Conservation (phyloP, 139 green algal genomes). For the Axilococcus clingmanii region DNA sequence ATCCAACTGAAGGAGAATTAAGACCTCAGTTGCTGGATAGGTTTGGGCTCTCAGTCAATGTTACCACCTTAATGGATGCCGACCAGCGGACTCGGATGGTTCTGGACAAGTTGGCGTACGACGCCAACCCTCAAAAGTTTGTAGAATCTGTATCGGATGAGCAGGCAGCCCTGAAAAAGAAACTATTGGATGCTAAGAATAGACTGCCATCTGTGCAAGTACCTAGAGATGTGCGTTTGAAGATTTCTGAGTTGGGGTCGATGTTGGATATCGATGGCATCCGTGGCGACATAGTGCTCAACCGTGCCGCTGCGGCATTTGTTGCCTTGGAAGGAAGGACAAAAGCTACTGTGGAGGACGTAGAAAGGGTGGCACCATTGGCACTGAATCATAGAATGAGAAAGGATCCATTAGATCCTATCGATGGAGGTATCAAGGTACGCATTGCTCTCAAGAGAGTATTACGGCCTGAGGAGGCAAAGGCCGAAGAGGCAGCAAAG, state of each 20-base stretch:
- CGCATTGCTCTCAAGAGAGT: conserved; percentile 22
- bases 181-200: conserved; percentile 49
- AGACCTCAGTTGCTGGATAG: conserved; percentile 92
- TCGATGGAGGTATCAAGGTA: conserved; percentile 85
- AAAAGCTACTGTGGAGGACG: conserved; percentile 61
- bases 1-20: conserved; percentile 80
- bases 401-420: conserved; percentile 85
- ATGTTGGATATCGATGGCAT: conserved; percentile 84
- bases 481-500: conserved; percentile 36
- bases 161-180: conserved; percentile 51
- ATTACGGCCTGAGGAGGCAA: conserved; percentile 9
- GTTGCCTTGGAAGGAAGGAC: conserved; percentile 66
- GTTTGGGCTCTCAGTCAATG: conserved; percentile 79
- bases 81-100: conserved; percentile 72
- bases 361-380: conserved; percentile 60
- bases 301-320: conserved; percentile 67
- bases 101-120: conserved; percentile 77
- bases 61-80: conserved; percentile 67
- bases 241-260: conserved; percentile 83
- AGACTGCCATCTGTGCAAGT: conserved; percentile 40
- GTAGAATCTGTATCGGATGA: conserved; percentile 32
- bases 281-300: conserved; percentile 83
- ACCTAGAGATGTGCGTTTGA: conserved; percentile 43
- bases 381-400: conserved; percentile 85
- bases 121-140: conserved; percentile 50